Evolutionary conservation across 768 basidiomycete species (phyloP).

Genomic region (Auricularia auricula-judae): DNA sequence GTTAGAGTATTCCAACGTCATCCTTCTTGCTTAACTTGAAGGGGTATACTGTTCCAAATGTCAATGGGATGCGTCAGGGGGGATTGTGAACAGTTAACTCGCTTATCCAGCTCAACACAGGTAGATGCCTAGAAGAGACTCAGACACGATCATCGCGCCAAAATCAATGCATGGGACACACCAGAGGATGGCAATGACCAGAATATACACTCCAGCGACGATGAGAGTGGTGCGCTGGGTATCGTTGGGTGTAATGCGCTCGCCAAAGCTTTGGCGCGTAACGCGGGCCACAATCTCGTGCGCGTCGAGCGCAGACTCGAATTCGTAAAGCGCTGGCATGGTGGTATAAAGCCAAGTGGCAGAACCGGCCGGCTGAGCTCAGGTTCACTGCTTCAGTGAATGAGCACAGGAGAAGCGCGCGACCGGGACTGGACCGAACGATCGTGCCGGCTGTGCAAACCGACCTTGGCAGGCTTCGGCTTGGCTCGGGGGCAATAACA

Average conservation of each 20-base stretch:
- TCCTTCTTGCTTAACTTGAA: slow-evolving; percentile 44
- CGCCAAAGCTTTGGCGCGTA: not conserved
- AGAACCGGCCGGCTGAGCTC: too few relatives aligned
- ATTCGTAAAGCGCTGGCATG: not conserved
- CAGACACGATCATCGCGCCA: slow-evolving; percentile 2
- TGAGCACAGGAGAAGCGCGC: too few relatives aligned
- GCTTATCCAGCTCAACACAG: slow-evolving; percentile 63
- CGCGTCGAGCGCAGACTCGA: not conserved
- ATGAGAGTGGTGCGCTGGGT: slow-evolving; percentile 73
- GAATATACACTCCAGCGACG: slow-evolving; percentile 63
- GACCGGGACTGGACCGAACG: too few relatives aligned
- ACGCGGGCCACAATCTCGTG: not conserved
- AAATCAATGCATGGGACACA: slow-evolving; percentile 21
- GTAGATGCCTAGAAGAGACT: slow-evolving; percentile 52
- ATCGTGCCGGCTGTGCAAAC: too few relatives aligned
- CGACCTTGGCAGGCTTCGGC: too few relatives aligned
- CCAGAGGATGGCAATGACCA: slow-evolving; percentile 76
- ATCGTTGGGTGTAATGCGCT: slow-evolving; percentile 44
- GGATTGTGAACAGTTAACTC: slow-evolving; percentile 22
- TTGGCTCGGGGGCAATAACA: too few relatives aligned
- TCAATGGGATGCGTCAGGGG: not conserved
- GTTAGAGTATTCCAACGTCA: not conserved
- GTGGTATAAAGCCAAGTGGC: too few relatives aligned
- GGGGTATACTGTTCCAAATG: slow-evolving; percentile 54
- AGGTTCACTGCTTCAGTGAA: too few relatives aligned